Percentiles rank a stretch among this genome's conserved stretches.
Evolutionary conservation across 192 early-diverging fungal genomes (phyloP).

Genomic region (Piromyces sp.): DNA sequence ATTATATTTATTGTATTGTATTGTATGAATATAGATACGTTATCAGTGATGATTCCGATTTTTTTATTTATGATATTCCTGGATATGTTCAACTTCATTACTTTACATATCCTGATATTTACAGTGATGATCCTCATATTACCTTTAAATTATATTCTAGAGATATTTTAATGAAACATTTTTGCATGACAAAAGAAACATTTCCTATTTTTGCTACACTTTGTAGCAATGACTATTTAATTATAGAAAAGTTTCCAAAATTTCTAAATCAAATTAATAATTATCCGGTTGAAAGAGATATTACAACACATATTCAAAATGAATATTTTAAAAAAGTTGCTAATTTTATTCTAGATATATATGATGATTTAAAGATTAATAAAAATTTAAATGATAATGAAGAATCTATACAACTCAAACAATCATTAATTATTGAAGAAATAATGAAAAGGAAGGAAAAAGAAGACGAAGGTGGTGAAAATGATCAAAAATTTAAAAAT

Average conservation of each 20-base stretch:
- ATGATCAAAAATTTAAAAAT: too few relatives aligned
- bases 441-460: too few relatives aligned
- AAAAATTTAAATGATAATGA: too few relatives aligned
- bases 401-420: too few relatives aligned
- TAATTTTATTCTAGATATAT: not conserved
- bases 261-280: not conserved
- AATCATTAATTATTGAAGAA: too few relatives aligned
- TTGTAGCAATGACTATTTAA: not conserved
- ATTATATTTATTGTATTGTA: too few relatives aligned
- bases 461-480: too few relatives aligned
- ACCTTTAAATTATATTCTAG: not conserved
- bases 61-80: not conserved
- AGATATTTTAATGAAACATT: not conserved
- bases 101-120: not conserved
- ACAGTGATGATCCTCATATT: not conserved
- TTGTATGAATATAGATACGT: too few relatives aligned
- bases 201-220: not conserved
- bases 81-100: not conserved
- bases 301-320: not conserved
- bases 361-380: too few relatives aligned
- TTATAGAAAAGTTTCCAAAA: not conserved
- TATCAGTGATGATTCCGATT: not conserved
- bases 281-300: not conserved
- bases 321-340: not conserved
- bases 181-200: not conserved